Base-by-base conservation (phyloP, 2,329 filamentous ascomycete species). In the Xylariomycetidae sp. region DNA sequence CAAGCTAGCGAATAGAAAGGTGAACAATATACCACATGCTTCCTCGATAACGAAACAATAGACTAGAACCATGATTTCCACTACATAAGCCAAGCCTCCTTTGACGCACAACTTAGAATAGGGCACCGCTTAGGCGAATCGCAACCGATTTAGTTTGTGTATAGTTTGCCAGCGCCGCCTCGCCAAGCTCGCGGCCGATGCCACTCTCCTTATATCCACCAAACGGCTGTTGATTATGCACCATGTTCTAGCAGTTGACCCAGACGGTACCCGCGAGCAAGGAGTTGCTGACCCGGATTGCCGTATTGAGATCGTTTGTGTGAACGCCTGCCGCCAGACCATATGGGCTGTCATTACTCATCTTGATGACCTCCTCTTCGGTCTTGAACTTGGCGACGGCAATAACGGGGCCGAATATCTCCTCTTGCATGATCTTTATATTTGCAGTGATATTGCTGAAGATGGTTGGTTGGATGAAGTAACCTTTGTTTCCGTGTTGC, bases 261-360 rank as follows among this genome's bases (percentile, higher is more conserved):
- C 80, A 82, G 4, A 85, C 80, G 71, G 82, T 83, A 18, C 82
- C 82, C 10, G 76, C 72, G 55, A 85, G 78, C 28, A 86, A 64
- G 29, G 67, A 63, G 3, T 66, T 60, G 3, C 69, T 63, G 3
- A 77, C 58, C 1, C 72, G 65, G 50, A 76, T 71, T 3, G 77
- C 81, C 44, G 72, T 73, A 48, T 74, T 73, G 47, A 85, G 74
- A 51, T 85, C 73, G 45, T 74, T 64, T 0, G 75, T 82, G 52
- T 80, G 82, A 2, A 83, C 65, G 0, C 54, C 55, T 3, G 66
- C 64, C 44, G 70, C 59, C 2, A 66, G 50, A 2, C 59, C 59
- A 33, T 40, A 78, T 5, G 64, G 63, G 1, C 67, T 70, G 49
- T 77, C 67, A 48, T 80, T 80, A 9, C 74, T 72, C 28, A 64